Base-by-base conservation (phyloP, 2,329 filamentous ascomycete genomes). In the Ceratocystis variospora region DNA sequence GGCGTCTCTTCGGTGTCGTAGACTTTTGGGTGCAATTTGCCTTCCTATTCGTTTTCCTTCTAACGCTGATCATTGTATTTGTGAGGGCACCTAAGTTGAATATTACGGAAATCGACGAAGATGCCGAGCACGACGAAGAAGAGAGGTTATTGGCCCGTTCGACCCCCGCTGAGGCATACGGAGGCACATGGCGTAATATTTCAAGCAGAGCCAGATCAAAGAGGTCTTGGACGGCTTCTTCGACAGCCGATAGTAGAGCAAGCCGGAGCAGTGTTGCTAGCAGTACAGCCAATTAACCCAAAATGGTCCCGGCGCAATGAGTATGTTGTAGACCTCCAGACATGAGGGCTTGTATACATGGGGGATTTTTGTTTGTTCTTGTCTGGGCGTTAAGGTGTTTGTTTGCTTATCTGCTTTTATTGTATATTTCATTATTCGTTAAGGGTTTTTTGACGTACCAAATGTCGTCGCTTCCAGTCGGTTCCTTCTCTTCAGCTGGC, bases 21-120 rank as follows among this genome's bases (percentile, higher is more conserved):
- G 83, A 90, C 70, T 99, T 97, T 75, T 99, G 92, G 91, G 89
- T 91, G 0, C 94, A 99, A 72, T 97, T 96, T 73, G 88, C 83
- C 12, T 97, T 99, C 77, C 77, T 99, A 55, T 87, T 76, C 44
- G 80, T 96, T 22, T 96, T 96, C 75, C 75, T 96, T 8, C 77
- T 96, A 65, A 86, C 96, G 12, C 89, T 96, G 71, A 68, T 90
- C 25, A 88, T 89, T 0, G 85, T 88, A 2, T 77, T 96, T 0
- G 87, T 97, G 80, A 85, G 88, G 53, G 86, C 90, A 1, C 92
- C 93, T 0, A 86, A 82, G 72, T 76, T 96, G 45, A 85, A 93
- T 71, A 80, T 93, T 66, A 82, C 83, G 59, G 86, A 92, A 72
- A 75, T 95, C 6, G 94, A 97, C 70, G 89, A 93, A 69, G 92